phyloP scores from a whole-genome alignment of 345 rosid genomes.

The Noccaea bulbosa region DNA sequence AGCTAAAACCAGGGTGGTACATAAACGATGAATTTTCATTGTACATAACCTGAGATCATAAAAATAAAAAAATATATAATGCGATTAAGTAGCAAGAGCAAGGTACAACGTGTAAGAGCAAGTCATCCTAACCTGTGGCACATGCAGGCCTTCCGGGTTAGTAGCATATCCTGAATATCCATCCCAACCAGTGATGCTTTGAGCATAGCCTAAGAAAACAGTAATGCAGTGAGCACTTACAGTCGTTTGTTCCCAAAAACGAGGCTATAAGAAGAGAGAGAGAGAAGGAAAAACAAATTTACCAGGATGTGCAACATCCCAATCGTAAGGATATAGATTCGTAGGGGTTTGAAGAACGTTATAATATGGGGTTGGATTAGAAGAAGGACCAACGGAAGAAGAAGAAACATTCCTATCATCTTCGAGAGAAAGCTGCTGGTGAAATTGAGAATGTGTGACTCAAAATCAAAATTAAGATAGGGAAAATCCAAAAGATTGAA shows the following conservation, averaged over 20 bases:
- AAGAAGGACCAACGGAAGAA: slow-evolving; percentile 48
- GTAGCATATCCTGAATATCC: slow-evolving; percentile 54
- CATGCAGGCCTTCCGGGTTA: slow-evolving; percentile 57
- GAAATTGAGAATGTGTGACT: slow-evolving; percentile 11
- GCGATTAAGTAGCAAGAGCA: background rate
- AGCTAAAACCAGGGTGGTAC: slow-evolving; percentile 59
- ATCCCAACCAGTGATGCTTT: slow-evolving; percentile 50
- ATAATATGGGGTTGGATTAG: slow-evolving; percentile 36
- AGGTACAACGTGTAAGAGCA: background rate
- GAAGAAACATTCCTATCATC: slow-evolving; percentile 68
- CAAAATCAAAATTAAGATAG: background rate
- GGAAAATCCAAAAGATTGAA: background rate
- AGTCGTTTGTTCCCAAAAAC: background rate
- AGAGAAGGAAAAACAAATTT: slow-evolving; percentile 22
- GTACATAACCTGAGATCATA: slow-evolving; percentile 55
- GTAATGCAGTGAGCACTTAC: slow-evolving; percentile 19
- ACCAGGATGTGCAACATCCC: slow-evolving; percentile 48
- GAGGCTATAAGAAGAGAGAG: background rate
- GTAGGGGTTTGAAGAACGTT: slow-evolving; percentile 43
- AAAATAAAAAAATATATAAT: background rate
- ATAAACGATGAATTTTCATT: slow-evolving; percentile 56
- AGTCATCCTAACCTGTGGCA: slow-evolving; percentile 55
- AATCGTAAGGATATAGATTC: slow-evolving; percentile 47
- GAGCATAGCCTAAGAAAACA: slow-evolving; percentile 51
- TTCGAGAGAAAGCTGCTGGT: slow-evolving; percentile 53